Percentiles rank a stretch among this genome's conserved stretches.
Evolutionary conservation across 257 asterid genomes (phyloP).

Genomic region (Forsythia suspensa): DNA sequence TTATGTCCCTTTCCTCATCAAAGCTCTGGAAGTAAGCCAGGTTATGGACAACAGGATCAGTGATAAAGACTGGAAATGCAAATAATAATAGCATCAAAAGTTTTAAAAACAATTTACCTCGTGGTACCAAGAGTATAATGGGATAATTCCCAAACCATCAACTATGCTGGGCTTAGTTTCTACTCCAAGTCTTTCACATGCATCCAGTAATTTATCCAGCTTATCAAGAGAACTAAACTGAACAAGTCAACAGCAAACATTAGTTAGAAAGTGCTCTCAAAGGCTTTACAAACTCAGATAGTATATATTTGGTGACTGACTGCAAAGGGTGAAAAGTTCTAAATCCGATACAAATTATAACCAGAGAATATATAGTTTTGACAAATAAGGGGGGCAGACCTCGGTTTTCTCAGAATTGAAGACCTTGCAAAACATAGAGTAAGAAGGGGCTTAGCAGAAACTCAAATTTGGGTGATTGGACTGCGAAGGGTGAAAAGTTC

Average conservation of each 20-base stretch:
- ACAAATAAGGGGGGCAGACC: not conserved
- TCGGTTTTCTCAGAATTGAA: not conserved
- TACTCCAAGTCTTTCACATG: conserved; percentile 62
- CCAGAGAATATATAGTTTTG: not conserved
- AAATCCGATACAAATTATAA: not conserved
- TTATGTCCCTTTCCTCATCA: conserved; percentile 75
- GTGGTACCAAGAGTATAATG: conserved; percentile 88
- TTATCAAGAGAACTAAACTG: conserved; percentile 71
- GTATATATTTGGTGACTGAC: not conserved
- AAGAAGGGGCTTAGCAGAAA: not conserved
- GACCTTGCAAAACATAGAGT: not conserved
- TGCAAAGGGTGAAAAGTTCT: not conserved
- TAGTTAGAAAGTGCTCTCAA: not conserved
- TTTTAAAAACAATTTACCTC: conserved; percentile 49
- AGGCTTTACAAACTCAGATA: not conserved
- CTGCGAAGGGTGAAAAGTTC: not conserved
- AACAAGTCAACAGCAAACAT: conserved; percentile 14
- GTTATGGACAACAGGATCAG: not conserved
- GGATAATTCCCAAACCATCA: conserved; percentile 71
- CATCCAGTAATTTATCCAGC: conserved; percentile 66
- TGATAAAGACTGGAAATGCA: conserved; percentile 13
- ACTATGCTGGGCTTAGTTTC: conserved; percentile 62
- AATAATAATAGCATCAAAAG: conserved; percentile 4
- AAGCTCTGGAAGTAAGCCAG: conserved; percentile 58
- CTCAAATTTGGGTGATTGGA: not conserved